A percentile compares a stretch with the other conserved stretches of the same genome.
These are phyloP conservation scores for Leptographium galeiforme DNA, from an alignment of 2,329 filamentous ascomycete species.

Conservation along the genomic window DNA sequence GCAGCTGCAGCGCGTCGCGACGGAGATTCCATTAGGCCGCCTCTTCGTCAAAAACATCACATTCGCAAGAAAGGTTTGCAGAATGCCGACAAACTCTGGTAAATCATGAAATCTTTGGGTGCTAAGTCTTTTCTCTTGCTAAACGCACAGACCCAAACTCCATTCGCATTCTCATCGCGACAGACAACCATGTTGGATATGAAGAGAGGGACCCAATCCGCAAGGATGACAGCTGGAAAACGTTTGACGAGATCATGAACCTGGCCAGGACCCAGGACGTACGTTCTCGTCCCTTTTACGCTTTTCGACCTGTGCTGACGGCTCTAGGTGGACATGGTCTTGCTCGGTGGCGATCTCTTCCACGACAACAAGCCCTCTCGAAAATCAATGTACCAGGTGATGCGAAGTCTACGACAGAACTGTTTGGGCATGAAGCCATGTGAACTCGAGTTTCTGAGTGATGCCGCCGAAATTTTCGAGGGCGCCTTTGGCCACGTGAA, in stretches of 20 bases:
- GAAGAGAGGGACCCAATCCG: slow-evolving; percentile 85
- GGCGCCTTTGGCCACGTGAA: slow-evolving; percentile 89
- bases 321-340: slow-evolving; percentile 75
- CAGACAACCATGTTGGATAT: slow-evolving; percentile 96
- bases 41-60: not conserved
- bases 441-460: slow-evolving; percentile 86
- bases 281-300: slow-evolving; percentile 1
- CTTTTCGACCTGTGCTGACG: not conserved
- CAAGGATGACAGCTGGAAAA: slow-evolving; percentile 94
- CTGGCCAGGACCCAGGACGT: slow-evolving; percentile 74
- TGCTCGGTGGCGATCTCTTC: slow-evolving; percentile 88
- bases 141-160: slow-evolving; percentile 52
- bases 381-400: slow-evolving; percentile 94
- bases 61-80: not conserved
- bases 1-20: slow-evolving; percentile 10
- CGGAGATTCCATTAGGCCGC: not conserved
- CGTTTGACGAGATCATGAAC: slow-evolving; percentile 90
- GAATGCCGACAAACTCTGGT: slow-evolving; percentile 17
- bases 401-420: slow-evolving; percentile 85
- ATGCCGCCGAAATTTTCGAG: slow-evolving; percentile 82
- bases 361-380: slow-evolving; percentile 96
- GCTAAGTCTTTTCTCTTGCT: not conserved
- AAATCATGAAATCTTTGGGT: not conserved
- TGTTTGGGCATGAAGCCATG: slow-evolving; percentile 93
- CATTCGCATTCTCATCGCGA: slow-evolving; percentile 86